Evolutionary conservation across 2,329 filamentous ascomycete species (phyloP).

Genomic region (Ophiostoma sp.): DNA sequence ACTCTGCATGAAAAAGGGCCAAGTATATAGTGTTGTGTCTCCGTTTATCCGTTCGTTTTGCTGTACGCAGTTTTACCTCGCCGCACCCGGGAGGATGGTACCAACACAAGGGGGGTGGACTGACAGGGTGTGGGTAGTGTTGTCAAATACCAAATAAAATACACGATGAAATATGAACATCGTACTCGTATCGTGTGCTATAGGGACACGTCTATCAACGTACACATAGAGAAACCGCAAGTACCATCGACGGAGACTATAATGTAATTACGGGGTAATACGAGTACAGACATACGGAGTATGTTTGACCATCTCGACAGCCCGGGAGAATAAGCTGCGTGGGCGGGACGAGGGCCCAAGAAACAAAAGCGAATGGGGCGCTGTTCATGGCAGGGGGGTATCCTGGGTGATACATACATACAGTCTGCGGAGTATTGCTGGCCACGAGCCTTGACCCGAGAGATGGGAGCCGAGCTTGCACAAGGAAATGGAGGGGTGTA

Average conservation of each 20-base stretch:
- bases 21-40: neutral
- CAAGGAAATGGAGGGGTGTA: constrained; percentile 16
- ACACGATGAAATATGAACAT: neutral
- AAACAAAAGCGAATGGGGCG: constrained; percentile 2
- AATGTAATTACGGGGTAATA: neutral
- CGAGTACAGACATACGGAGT: neutral
- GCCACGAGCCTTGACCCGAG: constrained; percentile 21
- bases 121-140: neutral
- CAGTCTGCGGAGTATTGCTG: neutral
- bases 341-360: constrained; percentile 3
- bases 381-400: constrained; percentile 10
- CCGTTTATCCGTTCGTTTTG: neutral
- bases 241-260: neutral
- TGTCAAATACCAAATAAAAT: neutral
- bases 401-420: constrained; percentile 4
- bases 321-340: constrained; percentile 5
- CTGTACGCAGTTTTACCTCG: neutral
- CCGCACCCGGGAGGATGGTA: constrained; percentile 1
- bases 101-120: neutral
- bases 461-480: constrained; percentile 26
- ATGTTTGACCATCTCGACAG: neutral
- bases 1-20: neutral
- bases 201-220: too few species aligned
- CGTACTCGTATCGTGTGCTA: neutral
- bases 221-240: too few species aligned